Evolutionary conservation across 345 rosid species (phyloP), one percentile per base, ranked within the genome.

Genomic region (Boechera divaricarpa): DNA sequence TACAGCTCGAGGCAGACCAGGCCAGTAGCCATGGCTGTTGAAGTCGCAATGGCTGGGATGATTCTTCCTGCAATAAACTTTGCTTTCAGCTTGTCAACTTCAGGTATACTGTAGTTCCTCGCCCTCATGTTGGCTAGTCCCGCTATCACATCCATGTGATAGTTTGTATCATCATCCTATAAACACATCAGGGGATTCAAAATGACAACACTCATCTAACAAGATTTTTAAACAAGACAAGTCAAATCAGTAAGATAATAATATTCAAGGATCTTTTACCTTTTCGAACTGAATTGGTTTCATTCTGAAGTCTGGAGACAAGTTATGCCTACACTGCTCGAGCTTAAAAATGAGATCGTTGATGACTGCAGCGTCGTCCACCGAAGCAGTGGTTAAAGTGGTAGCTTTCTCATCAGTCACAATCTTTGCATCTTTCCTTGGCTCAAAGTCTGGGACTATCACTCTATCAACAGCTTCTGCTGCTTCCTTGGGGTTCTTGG

Each of bases 1-100:
- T 90, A 90, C 1, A 90, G 85, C 87, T 90, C 95, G 55, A 90
- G 80, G 74, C 92, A 90, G 76, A 90, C 95, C 10, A 86, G 82
- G 35, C 95, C 92, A 1, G 95, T 93, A 8, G 98, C 98, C 97
- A 93, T 87, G 16, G 97, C 97, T 10, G 97, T 93, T 63, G 97
- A 85, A 24, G 98, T 90, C 38, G 92, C 95, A 64, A 90, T 88
- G 55, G 92, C 95, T 39, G 95, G 95, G 57, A 90, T 88, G 58
- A 88, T 90, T 77, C 95, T 86, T 54, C 95, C 95, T 3, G 90
- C 95, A 38, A 90, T 90, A 56, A 90, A 88, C 79, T 90, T 90
- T 55, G 95, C 95, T 68, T 90, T 90, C 58, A 88, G 88, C 82
- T 88, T 88, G 82, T 90, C 92, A 0, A 90, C 90, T 76, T 90